Percentiles rank a stretch among this genome's conserved stretches.
Evolutionary conservation across 179 eudicot genomes (phyloP).

Genomic region (Camellia oleifera): DNA sequence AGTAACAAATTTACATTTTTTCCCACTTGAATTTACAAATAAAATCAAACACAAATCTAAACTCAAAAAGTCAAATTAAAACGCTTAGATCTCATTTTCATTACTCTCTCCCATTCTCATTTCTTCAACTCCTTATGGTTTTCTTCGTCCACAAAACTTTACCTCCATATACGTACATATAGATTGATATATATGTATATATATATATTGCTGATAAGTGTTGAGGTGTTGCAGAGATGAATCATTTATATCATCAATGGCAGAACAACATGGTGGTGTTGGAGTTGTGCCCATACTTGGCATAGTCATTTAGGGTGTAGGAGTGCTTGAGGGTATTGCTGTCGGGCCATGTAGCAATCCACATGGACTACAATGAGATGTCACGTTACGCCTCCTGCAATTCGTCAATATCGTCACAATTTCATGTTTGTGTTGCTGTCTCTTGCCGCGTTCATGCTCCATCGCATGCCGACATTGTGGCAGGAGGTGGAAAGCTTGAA

Average conservation of each 20-base stretch:
- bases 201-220: background rate
- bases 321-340: slow-evolving; percentile 43
- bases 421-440: slow-evolving; percentile 51
- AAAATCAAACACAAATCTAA: slow-evolving; percentile 15
- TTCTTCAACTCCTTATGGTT: background rate
- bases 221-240: slow-evolving; percentile 14
- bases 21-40: too few species aligned
- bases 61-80: slow-evolving; percentile 2
- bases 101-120: background rate
- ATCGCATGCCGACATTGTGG: slow-evolving; percentile 35
- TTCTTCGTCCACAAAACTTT: too few species aligned
- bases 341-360: slow-evolving; percentile 50
- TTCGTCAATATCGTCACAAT: slow-evolving; percentile 28
- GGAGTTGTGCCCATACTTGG: slow-evolving; percentile 40
- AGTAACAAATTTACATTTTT: too few species aligned
- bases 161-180: background rate
- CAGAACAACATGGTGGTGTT: background rate
- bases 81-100: slow-evolving; percentile 1
- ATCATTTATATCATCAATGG: slow-evolving; percentile 11
- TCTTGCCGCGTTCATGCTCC: slow-evolving; percentile 43
- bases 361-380: slow-evolving; percentile 33
- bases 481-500: slow-evolving; percentile 22
- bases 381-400: slow-evolving; percentile 34
- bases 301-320: slow-evolving; percentile 37
- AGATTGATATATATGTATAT: too few species aligned